Conservation (phyloP, 1,139 yeast genomes). For the Lizanozyma gosingica region DNA sequence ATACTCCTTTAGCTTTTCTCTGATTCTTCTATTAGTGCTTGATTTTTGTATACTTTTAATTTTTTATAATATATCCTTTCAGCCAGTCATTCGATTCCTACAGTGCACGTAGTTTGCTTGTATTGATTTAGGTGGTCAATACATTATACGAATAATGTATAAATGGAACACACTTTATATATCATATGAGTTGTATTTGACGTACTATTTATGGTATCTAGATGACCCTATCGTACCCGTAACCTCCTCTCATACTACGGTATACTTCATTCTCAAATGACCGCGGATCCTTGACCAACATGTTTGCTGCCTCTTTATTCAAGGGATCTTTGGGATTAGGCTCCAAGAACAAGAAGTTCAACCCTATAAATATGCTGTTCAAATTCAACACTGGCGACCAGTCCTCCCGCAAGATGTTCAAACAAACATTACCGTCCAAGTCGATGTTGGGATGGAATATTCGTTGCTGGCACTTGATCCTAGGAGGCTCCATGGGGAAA, state of each 20-base stretch:
- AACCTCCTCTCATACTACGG: conserved; percentile 65
- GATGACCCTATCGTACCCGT: conserved; percentile 28
- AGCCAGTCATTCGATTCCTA: too few relatives aligned
- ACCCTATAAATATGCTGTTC: conserved; percentile 75
- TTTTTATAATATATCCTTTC: too few relatives aligned
- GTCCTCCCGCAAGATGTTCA: conserved; percentile 85
- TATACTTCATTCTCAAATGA: conserved; percentile 52
- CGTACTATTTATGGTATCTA: too few relatives aligned
- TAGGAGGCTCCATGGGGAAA: conserved; percentile 93
- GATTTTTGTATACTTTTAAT: too few relatives aligned
- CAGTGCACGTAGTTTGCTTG: too few relatives aligned
- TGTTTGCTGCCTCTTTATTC: conserved; percentile 81
- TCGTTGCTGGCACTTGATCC: conserved; percentile 58
- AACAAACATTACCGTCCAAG: conserved; percentile 80
- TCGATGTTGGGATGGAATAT: conserved; percentile 95
- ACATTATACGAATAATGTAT: too few relatives aligned
- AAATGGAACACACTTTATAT: too few relatives aligned
- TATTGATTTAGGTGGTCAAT: too few relatives aligned
- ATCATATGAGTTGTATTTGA: too few relatives aligned
- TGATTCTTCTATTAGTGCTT: too few relatives aligned
- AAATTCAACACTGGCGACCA: conserved; percentile 92
- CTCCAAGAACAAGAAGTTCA: conserved; percentile 77
- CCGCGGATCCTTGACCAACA: conserved; percentile 48
- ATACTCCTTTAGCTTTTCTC: too few relatives aligned
- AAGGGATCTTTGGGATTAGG: conserved; percentile 92